Evolutionary conservation across 2,329 filamentous ascomycete species (phyloP).

Genomic region (Colletotrichum camelliae): DNA sequence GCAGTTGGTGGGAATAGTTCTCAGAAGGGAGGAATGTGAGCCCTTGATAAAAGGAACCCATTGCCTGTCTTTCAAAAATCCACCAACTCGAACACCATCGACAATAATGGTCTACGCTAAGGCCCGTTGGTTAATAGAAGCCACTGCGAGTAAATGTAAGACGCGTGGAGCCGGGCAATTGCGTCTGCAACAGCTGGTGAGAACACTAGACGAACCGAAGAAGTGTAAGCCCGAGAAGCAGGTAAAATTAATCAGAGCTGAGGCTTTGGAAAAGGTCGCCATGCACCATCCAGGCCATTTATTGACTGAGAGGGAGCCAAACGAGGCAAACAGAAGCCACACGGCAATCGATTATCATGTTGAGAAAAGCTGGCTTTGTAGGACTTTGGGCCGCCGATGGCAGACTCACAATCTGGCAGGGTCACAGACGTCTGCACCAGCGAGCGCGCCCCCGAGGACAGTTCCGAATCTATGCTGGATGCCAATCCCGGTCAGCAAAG

Average conservation of each 20-base stretch:
- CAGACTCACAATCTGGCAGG: neutral
- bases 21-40: neutral
- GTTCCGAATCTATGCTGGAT: neutral
- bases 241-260: neutral
- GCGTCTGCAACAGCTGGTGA: neutral
- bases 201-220: neutral
- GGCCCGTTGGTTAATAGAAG: neutral
- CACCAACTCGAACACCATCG: neutral
- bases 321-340: neutral
- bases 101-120: neutral
- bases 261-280: no score
- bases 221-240: neutral
- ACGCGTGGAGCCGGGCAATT: neutral
- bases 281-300: neutral
- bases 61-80: neutral
- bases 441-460: neutral
- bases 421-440: neutral
- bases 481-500: neutral
- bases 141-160: neutral
- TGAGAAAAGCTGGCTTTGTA: neutral
- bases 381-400: neutral
- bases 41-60: constrained; percentile 24
- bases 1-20: neutral
- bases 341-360: neutral
- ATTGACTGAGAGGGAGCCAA: neutral